Base-by-base conservation (phyloP, 345 rosid genomes). In the Clausena lansium region DNA sequence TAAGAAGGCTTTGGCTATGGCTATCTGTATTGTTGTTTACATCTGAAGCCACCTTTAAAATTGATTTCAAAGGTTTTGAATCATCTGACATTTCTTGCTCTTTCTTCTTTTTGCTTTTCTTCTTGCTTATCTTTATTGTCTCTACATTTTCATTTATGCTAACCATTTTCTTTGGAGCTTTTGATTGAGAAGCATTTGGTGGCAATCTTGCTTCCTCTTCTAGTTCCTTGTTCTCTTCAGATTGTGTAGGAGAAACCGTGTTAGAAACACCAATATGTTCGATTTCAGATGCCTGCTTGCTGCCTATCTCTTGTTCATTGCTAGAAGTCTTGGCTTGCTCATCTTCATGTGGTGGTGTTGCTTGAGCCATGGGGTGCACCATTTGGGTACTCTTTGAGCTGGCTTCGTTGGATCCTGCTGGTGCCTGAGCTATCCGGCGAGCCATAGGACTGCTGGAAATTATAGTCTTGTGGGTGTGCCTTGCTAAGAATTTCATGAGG, bases 91-190 rank as follows among this genome's bases (percentile, higher is more conserved):
- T 82, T 38, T 83, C 88, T 1, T 35, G 82, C 79, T 70, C 47
- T 65, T 63, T 66, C 30, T 73, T 83, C 72, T 70, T 82, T 81
- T 9, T 64, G 15, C 73, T 79, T 27, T 25, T 80, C 83, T 77
- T 88, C 80, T 54, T 80, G 41, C 81, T 76, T 17, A 70, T 30
- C 6, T 55, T 77, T 39, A 89, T 85, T 60, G 76, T 86, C 80
- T 88, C 91, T 1, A 85, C 83, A 47, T 71, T 84, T 0, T 85
- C 88, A 81, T 85, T 84, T 69, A 85, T 85, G 88, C 95, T 88
- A 5, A 91, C 95, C 78, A 13, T 35, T 80, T 83, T 91, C 85
- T 81, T 85, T 59, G 85, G 67, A 69, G 82, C 74, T 70, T 66
- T 82, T 54, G 79, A 66, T 77, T 80, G 67, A 71, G 72, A 13